Percentiles rank a stretch among this genome's conserved stretches.
Evolutionary conservation across 495 filamentous ascomycete species (phyloP).

Genomic region (Massariosphaeria phaeospora): DNA sequence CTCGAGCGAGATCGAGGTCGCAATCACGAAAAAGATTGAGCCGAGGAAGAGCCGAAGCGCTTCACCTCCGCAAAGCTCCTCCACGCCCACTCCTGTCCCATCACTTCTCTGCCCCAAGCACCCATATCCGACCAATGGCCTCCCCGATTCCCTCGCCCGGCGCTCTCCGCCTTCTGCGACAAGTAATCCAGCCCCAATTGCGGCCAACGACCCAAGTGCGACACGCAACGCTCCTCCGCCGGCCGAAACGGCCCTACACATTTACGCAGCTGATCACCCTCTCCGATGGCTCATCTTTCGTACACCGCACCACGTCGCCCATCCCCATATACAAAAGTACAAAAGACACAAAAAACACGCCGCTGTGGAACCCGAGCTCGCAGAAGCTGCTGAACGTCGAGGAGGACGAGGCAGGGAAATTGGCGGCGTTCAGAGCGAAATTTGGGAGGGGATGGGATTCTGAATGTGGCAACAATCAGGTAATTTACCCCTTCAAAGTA

Average conservation of each 20-base stretch:
- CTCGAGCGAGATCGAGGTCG: no score
- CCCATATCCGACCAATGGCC: constrained; percentile 15
- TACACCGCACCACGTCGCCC: constrained; percentile 83
- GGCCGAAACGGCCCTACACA: constrained; percentile 85
- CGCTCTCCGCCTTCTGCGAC: constrained; percentile 25
- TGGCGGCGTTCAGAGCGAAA: constrained; percentile 75
- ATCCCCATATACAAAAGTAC: constrained; percentile 65
- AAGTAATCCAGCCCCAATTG: constrained; percentile 22
- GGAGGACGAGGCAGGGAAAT: constrained; percentile 87
- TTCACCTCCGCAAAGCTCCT: background rate
- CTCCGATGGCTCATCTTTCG: constrained; percentile 84
- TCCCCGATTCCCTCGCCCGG: constrained; percentile 27
- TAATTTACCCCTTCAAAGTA: no score
- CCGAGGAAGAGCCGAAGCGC: constrained; percentile 1
- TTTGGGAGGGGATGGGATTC: constrained; percentile 84
- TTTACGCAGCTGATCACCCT: constrained; percentile 95
- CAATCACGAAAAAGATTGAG: constrained; percentile 4
- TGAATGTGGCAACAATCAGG: constrained; percentile 38
- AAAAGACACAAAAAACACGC: constrained; percentile 82
- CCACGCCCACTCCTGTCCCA: background rate
- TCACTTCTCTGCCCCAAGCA: background rate
- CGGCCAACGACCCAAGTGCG: constrained; percentile 45
- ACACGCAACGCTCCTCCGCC: constrained; percentile 83
- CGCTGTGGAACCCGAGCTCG: constrained; percentile 82
- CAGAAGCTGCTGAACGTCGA: constrained; percentile 79